Base-by-base conservation (phyloP, 2,329 filamentous ascomycete species). In the Fusarium albosuccineum region DNA sequence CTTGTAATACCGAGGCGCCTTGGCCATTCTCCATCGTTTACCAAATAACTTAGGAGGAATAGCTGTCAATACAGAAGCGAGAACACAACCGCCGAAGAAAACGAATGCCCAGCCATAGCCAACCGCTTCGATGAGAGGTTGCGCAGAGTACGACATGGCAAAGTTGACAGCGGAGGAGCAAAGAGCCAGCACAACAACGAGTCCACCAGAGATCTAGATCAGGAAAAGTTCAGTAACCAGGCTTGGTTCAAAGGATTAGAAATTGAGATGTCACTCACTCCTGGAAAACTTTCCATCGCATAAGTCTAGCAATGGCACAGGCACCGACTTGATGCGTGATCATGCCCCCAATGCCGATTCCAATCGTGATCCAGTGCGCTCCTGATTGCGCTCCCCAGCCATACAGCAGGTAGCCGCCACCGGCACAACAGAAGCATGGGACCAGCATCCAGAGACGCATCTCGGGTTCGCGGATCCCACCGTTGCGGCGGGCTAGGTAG, bases 131-230 rank as follows among this genome's bases (percentile, higher is more conserved):
- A 55, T 46, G 16, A 55, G 44, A 14, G 52, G 52, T 17, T 55
- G 52, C 16, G 48, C 52, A n/a, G 52, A 55, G 52, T 55, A 55
- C 22, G 52, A 55, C 30, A 55, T 55, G 40, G 52, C 52, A 29
- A 55, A 55, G 52, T 55, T 55, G 52, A 55, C 41, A 5, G 44
- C 17, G 1, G 52, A 55, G 22, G 52, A 45, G 33, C 52, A 55
- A 7, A 55, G 30, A 13, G 52, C 52, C 4, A 55, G 27, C 10
- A 55, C 52, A 27, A 55, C 52, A 13, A 55, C 52, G n/a, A 55
- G 52, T 9, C 48, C 52, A 9, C 52, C 41, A 27, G 52, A 45
- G 11, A 55, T 55, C 17, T n/a, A n/a, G n/a, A n/a, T n/a, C n/a
- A n/a, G n/a, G n/a, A n/a, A n/a, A n/a, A n/a, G n/a, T n/a, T n/a